These are phyloP conservation scores for Diplodia seriata DNA, from an alignment of 2,329 filamentous ascomycete species.

Conservation along the genomic window DNA sequence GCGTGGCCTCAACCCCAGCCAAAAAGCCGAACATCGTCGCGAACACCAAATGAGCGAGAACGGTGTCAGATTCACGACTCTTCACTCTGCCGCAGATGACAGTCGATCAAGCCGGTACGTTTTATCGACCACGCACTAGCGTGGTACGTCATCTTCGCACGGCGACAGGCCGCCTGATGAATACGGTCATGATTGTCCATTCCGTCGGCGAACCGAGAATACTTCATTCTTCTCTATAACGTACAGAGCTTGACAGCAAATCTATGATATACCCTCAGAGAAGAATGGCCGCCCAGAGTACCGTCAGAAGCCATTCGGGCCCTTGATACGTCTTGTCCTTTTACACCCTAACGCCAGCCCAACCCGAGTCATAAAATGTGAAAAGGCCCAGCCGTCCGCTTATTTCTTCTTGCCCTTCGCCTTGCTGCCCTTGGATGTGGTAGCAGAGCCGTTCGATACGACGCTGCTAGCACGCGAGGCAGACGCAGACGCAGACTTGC, in stretches of 20 bases:
- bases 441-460: constrained; percentile 71
- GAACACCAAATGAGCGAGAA: not conserved
- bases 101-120: not conserved
- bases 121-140: not conserved
- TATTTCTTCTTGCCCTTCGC: constrained; percentile 59
- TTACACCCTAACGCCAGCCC: constrained; percentile 23
- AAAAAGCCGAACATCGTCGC: not conserved
- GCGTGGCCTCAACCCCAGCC: not conserved
- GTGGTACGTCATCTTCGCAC: not conserved
- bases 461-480: constrained; percentile 90
- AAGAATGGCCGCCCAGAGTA: constrained; percentile 24
- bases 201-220: not conserved
- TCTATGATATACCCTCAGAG: constrained; percentile 16
- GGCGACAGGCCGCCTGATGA: constrained; percentile 4
- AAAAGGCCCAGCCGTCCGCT: constrained; percentile 31
- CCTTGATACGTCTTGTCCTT: constrained; percentile 7
- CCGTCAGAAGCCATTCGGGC: not conserved
- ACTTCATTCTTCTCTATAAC: constrained; percentile 23
- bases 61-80: not conserved
- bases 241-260: constrained; percentile 20
- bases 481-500: constrained; percentile 76
- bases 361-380: constrained; percentile 2
- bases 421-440: constrained; percentile 49
- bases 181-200: constrained; percentile 15
- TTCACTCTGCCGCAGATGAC: not conserved